Percentiles rank a stretch among this genome's conserved stretches.
These are phyloP conservation scores for Cunninghamia lanceolata DNA, from an alignment of 75 land plant species.

Conservation along the genomic window DNA sequence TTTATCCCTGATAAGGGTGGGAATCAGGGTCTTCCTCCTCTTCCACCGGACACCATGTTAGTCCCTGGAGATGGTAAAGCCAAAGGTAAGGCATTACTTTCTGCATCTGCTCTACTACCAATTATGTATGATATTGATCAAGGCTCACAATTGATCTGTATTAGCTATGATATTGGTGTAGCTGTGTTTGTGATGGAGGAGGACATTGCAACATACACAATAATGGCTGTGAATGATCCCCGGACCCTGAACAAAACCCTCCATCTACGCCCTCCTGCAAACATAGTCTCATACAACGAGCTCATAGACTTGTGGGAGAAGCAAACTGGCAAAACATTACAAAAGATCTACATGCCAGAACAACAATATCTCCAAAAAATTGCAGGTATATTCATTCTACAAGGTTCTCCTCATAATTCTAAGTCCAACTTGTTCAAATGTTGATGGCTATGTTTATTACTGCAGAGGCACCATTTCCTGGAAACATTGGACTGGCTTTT, in stretches of 20 bases:
- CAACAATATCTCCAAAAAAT: conserved; percentile 18
- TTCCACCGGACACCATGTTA: conserved; percentile 50
- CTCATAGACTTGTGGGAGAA: conserved; percentile 32
- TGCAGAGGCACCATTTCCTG: conserved; percentile 46
- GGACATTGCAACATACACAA: conserved; percentile 25
- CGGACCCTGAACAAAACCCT: conserved; percentile 27
- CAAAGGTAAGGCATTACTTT: conserved; percentile 39
- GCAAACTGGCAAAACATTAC: conserved; percentile 19
- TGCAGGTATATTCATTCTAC: conserved; percentile 11
- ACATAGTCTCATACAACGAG: conserved; percentile 17
- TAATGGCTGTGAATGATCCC: conserved; percentile 28
- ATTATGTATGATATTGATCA: not conserved
- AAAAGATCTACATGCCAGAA: conserved; percentile 17
- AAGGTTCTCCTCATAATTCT: not conserved
- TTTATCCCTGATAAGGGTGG: conserved; percentile 3
- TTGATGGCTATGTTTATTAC: not conserved
- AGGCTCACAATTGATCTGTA: not conserved
- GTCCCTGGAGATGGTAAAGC: conserved; percentile 65
- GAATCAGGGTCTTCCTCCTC: conserved; percentile 43
- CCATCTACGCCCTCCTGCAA: conserved; percentile 11
- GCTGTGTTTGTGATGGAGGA: conserved; percentile 52
- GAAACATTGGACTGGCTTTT: conserved; percentile 35
- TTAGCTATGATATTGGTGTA: conserved; percentile 16
- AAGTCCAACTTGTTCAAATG: not conserved
- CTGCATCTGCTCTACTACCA: not conserved